A percentile compares a stretch with the other conserved stretches of the same genome.
These are phyloP conservation scores for Aureobasidium zeae DNA, from an alignment of 2,329 filamentous ascomycete genomes.

Conservation along the genomic window DNA sequence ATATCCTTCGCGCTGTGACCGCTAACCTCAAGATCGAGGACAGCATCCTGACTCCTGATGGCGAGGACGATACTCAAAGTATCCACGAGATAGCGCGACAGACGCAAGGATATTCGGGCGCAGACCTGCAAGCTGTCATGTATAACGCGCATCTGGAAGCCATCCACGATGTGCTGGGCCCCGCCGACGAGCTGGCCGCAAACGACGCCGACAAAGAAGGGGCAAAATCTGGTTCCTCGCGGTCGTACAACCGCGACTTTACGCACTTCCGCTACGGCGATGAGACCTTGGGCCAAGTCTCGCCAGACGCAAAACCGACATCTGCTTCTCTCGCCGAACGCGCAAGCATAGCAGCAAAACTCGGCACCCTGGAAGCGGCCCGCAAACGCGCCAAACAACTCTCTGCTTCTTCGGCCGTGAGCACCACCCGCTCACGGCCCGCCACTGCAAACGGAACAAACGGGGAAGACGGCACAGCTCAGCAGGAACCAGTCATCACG, in stretches of 20 bases:
- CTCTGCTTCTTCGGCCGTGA: neutral
- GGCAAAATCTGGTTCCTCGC: conserved; percentile 15
- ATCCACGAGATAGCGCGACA: conserved; percentile 65
- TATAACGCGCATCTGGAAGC: conserved; percentile 96
- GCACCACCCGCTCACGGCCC: conserved; percentile 32
- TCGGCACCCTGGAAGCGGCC: conserved; percentile 66
- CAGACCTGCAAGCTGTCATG: conserved; percentile 86
- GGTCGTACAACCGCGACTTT: conserved; percentile 43
- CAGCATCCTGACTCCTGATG: conserved; percentile 52
- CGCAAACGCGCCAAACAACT: conserved; percentile 52
- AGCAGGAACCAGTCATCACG: conserved; percentile 65
- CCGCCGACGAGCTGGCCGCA: conserved; percentile 30
- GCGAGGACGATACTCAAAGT: conserved; percentile 22
- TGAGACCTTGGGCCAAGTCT: conserved; percentile 32
- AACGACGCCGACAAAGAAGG: conserved; percentile 26
- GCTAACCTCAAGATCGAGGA: conserved; percentile 66
- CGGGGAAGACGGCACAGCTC: conserved; percentile 22
- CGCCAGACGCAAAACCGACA: conserved; percentile 38
- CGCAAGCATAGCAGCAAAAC: conserved; percentile 68
- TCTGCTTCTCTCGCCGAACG: conserved; percentile 59
- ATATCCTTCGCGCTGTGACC: conserved; percentile 80
- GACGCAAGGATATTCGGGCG: conserved; percentile 87
- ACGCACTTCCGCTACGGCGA: conserved; percentile 78
- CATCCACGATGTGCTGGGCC: conserved; percentile 78
- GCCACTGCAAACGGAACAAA: neutral